Conservation (phyloP, 257 asterid genomes). For the Solanum megistacrolobum region DNA sequence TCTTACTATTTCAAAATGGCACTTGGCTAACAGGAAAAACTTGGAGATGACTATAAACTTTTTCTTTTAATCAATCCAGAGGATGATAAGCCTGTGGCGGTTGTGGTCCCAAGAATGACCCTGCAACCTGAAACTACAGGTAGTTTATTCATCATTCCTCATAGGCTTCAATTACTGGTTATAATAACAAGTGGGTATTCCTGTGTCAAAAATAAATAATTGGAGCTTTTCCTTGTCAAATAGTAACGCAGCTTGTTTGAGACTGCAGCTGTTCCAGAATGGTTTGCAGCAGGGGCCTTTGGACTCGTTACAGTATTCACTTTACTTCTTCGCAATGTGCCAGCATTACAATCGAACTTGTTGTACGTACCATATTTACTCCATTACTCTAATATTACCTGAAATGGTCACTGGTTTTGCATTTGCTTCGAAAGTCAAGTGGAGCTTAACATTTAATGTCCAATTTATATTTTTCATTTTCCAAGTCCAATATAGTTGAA, state of each 20-base stretch:
- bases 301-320: slow-evolving; percentile 86
- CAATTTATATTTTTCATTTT: neutral
- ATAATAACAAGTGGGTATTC: neutral
- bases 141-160: slow-evolving; percentile 9
- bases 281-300: slow-evolving; percentile 97
- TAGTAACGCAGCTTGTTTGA: slow-evolving; percentile 8
- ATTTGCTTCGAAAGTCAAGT: neutral
- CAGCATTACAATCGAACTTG: slow-evolving; percentile 70
- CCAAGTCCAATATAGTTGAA: neutral
- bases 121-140: slow-evolving; percentile 83
- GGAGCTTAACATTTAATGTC: neutral
- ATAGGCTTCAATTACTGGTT: neutral
- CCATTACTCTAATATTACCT: neutral
- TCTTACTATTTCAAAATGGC: slow-evolving; percentile 11
- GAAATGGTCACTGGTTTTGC: neutral
- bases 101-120: slow-evolving; percentile 83
- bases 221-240: neutral
- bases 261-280: slow-evolving; percentile 89
- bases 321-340: slow-evolving; percentile 82
- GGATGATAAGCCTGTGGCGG: slow-evolving; percentile 96
- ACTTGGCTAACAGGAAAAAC: slow-evolving; percentile 59
- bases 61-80: slow-evolving; percentile 87
- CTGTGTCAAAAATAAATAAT: neutral
- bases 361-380: slow-evolving; percentile 35
- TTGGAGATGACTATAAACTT: slow-evolving; percentile 70